Base-by-base conservation (phyloP, 208 protist species). In the Porcisia hertigi region DNA sequence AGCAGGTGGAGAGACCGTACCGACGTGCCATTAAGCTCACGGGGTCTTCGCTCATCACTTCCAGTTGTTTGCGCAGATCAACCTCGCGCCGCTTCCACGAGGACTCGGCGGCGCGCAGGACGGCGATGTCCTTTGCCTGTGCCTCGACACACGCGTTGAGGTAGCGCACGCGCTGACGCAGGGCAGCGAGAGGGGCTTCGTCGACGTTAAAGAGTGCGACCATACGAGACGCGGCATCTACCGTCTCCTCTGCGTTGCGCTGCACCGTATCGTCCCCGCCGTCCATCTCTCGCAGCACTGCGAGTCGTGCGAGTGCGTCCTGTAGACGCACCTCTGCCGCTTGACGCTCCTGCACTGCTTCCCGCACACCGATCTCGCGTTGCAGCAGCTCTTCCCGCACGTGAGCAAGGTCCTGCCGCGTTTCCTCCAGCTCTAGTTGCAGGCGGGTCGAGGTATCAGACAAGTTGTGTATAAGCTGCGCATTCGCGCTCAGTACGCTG, bases 1-100 rank as follows among this genome's bases (percentile, higher is more conserved):
- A 58, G 58, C 83, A 91, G 43, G 87, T 83, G 16, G 79, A 63
- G 23, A 96, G 80, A n/a, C 92, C 92, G 81, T 94, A 94, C 36
- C 82, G 81, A 25, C 89, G 86, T n/a, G 87, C 90, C 11, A 64
- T 77, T 36, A 71, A 85, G 58, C 92, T 96, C 47, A 96, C 76
- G 9, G 92, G 92, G 75, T 96, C 88, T 53, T 69, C 69, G 57
- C 81, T 86, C 79, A 96, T 78, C 43, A 82, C 64, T 25, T 88
- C 86, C n/a, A 96, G 73, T 78, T 92, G 84, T 3, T 57, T 63
- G 30, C 89, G 86, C 47, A 96, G 80, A 20, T 88, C 71, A 20
- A 30, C 62, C 79, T 96, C 92, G 9, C 92, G 89, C 30, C 72
- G 58, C 83, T 87, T 86, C 85, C 86, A 92, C 45, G 80, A 83